Conservation (phyloP, 805 yeast genomes). For the Lipomyces starkeyi region DNA sequence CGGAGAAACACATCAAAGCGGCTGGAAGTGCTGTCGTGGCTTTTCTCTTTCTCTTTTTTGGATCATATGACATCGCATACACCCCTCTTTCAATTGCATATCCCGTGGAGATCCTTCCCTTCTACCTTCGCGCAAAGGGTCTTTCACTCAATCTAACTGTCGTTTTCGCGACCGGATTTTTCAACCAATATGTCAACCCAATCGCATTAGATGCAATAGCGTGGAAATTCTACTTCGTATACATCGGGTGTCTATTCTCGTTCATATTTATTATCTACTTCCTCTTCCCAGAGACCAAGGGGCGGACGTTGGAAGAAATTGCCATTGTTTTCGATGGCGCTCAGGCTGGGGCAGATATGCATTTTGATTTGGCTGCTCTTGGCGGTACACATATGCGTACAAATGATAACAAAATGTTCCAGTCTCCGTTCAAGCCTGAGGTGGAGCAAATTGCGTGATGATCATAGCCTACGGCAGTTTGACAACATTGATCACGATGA, state of each 20-base stretch:
- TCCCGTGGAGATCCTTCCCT: conserved; percentile 45
- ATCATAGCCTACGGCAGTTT: too few species aligned
- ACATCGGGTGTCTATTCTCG: conserved; percentile 49
- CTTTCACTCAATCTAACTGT: conserved; percentile 38
- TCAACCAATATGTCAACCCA: conserved; percentile 46
- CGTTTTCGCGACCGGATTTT: conserved; percentile 34
- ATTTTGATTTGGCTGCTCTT: too few species aligned
- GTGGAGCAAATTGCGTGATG: too few species aligned
- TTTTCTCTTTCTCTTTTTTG: conserved; percentile 51
- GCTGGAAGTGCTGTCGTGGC: conserved; percentile 56
- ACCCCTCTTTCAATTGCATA: conserved; percentile 41
- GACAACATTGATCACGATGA: too few species aligned
- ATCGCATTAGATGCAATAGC: conserved; percentile 52
- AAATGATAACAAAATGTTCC: too few species aligned
- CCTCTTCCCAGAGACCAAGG: conserved; percentile 53
- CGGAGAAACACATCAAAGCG: background rate
- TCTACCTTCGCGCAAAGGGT: conserved; percentile 49
- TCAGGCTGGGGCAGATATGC: conserved; percentile 30
- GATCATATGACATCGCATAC: conserved; percentile 52
- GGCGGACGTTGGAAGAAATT: conserved; percentile 53
- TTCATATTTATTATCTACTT: conserved; percentile 43
- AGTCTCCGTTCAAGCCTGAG: too few species aligned
- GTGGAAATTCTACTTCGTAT: conserved; percentile 55
- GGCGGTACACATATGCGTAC: too few species aligned
- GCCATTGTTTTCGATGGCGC: conserved; percentile 53